phyloP scores from a whole-genome alignment of 106 monocot genomes.

The Acorus gramineus region DNA sequence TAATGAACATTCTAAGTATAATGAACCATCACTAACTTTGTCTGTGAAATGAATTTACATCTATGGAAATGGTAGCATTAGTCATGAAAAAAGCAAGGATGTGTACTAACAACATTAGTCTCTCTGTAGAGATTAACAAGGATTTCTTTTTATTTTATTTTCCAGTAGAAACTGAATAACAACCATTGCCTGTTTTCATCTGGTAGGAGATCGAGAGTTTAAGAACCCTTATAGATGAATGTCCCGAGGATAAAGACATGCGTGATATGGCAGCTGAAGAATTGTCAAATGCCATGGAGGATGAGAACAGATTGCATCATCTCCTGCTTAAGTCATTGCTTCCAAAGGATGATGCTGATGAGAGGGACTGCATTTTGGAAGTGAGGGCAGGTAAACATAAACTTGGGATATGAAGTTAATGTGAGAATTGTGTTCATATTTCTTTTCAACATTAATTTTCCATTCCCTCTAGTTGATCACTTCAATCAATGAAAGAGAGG shows the following conservation, averaged over 20 bases:
- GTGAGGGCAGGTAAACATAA: slow-evolving; percentile 81
- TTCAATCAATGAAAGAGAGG: too few relatives aligned
- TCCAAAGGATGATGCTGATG: slow-evolving; percentile 97
- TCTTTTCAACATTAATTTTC: too few relatives aligned
- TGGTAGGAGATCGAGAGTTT: slow-evolving; percentile 74
- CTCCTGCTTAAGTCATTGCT: slow-evolving; percentile 62
- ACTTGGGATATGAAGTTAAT: background rate
- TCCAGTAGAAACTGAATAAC: too few relatives aligned
- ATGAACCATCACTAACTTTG: too few relatives aligned
- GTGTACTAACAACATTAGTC: too few relatives aligned
- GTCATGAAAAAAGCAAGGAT: too few relatives aligned
- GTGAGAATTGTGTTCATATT: background rate
- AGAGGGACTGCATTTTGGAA: slow-evolving; percentile 86
- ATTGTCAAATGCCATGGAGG: slow-evolving; percentile 39
- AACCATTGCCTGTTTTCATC: background rate
- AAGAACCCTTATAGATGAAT: slow-evolving; percentile 45
- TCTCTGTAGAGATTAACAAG: too few relatives aligned
- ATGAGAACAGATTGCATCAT: slow-evolving; percentile 53
- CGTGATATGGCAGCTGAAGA: slow-evolving; percentile 67
- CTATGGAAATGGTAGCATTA: too few relatives aligned
- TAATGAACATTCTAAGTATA: too few relatives aligned
- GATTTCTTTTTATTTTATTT: too few relatives aligned
- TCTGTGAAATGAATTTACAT: too few relatives aligned
- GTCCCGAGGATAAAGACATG: slow-evolving; percentile 81
- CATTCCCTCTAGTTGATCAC: too few relatives aligned